Conservation (phyloP, 2,329 filamentous ascomycete genomes). For the Calycina herbarum region DNA sequence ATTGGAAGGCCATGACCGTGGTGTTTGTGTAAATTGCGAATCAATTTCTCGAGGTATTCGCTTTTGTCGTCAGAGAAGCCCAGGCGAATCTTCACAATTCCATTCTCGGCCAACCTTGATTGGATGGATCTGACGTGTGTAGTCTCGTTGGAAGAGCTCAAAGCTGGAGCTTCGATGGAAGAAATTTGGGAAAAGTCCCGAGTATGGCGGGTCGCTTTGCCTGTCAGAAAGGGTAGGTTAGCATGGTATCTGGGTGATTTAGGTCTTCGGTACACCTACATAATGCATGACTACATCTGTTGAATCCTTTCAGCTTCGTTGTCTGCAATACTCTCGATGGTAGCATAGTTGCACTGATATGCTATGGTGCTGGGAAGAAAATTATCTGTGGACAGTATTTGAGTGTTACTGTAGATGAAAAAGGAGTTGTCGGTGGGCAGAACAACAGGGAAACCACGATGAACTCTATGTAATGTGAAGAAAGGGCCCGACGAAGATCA, state of each 20-base stretch:
- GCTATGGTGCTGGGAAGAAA: neutral
- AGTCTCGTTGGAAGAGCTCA: neutral
- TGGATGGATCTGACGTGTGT: neutral
- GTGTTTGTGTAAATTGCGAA: slow-evolving; percentile 4
- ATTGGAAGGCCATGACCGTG: slow-evolving; percentile 28
- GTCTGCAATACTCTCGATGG: neutral
- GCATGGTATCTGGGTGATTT: neutral
- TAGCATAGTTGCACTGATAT: neutral
- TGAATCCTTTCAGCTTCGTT: neutral
- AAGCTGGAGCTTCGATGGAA: slow-evolving; percentile 7
- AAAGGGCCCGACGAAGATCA: neutral
- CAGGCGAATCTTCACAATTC: slow-evolving; percentile 7
- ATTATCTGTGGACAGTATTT: neutral
- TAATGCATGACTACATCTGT: neutral
- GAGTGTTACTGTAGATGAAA: neutral
- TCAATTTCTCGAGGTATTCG: slow-evolving; percentile 7
- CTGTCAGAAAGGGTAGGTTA: neutral
- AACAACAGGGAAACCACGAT: neutral
- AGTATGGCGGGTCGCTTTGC: neutral
- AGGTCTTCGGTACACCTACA: neutral
- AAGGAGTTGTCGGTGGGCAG: neutral
- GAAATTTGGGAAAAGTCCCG: neutral
- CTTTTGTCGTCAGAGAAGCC: slow-evolving; percentile 9
- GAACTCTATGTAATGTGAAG: neutral
- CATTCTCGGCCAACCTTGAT: slow-evolving; percentile 3